Evolutionary conservation across 352 stramenopile species (phyloP).

Genomic region (Globisporangium canariense): DNA sequence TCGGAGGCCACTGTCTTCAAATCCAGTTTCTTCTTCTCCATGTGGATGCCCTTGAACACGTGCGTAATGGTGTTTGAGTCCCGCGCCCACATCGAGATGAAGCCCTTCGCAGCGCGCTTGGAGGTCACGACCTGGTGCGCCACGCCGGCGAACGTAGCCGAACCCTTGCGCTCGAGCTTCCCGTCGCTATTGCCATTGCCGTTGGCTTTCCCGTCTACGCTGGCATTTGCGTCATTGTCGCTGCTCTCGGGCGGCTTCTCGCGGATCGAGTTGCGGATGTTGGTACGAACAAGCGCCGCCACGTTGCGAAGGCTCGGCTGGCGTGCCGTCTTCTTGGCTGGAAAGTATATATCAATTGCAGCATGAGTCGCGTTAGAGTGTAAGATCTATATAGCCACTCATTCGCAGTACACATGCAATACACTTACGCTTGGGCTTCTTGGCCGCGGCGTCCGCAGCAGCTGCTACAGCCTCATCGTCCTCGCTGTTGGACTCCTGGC

Average conservation of each 20-base stretch:
- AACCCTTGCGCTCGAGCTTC: constrained; percentile 19
- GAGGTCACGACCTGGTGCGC: constrained; percentile 73
- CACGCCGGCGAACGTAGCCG: constrained; percentile 61
- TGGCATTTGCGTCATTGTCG: not conserved
- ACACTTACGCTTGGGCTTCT: constrained; percentile 16
- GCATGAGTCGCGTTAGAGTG: not conserved
- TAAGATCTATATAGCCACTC: too few species aligned
- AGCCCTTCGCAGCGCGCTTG: constrained; percentile 61
- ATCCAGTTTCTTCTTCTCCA: constrained; percentile 90
- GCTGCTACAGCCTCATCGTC: constrained; percentile 20
- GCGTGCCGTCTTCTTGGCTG: constrained; percentile 29
- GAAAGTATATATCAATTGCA: not conserved
- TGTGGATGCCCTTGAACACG: constrained; percentile 82
- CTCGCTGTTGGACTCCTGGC: constrained; percentile 32
- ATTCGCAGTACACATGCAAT: not conserved
- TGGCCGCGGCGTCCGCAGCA: not conserved
- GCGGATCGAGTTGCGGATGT: constrained; percentile 39
- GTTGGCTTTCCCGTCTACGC: not conserved
- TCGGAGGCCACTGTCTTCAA: constrained; percentile 66
- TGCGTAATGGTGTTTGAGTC: constrained; percentile 39
- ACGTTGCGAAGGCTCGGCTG: constrained; percentile 62
- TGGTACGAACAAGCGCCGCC: constrained; percentile 56
- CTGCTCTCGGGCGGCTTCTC: constrained; percentile 11
- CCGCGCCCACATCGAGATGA: constrained; percentile 75
- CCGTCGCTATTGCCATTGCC: constrained; percentile 1